A percentile compares a stretch with the other conserved stretches of the same genome.
Evolutionary conservation across 176 grass and related monocot genomes (phyloP).

Genomic region (Zoysia pacifica): DNA sequence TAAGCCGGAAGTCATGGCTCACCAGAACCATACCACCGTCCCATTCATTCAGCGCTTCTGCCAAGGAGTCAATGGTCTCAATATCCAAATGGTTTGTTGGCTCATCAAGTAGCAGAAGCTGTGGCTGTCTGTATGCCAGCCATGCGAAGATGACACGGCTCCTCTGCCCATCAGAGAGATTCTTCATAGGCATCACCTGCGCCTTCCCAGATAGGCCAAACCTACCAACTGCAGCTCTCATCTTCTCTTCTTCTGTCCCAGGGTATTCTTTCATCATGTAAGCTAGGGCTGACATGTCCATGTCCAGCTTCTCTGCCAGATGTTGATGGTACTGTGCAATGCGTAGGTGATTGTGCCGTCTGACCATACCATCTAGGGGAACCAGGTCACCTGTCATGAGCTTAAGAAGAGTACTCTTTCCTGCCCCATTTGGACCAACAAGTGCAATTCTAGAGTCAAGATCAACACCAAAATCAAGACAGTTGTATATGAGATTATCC

Average conservation of each 20-base stretch:
- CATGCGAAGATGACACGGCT: slow-evolving; percentile 86
- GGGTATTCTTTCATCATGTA: slow-evolving; percentile 96
- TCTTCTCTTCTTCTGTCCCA: slow-evolving; percentile 82
- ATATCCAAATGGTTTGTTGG: slow-evolving; percentile 93
- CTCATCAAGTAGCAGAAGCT: slow-evolving; percentile 78
- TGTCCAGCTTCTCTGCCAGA: slow-evolving; percentile 79
- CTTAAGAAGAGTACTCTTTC: slow-evolving; percentile 91
- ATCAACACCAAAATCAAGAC: slow-evolving; percentile 90
- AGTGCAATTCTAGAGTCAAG: slow-evolving; percentile 82
- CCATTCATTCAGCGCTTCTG: slow-evolving; percentile 88
- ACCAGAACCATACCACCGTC: slow-evolving; percentile 88
- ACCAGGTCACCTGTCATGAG: slow-evolving; percentile 83
- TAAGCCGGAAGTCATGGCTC: slow-evolving; percentile 94
- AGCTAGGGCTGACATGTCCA: slow-evolving; percentile 69
- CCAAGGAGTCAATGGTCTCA: slow-evolving; percentile 88
- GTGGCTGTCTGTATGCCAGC: slow-evolving; percentile 76
- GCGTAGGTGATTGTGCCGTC: slow-evolving; percentile 87
- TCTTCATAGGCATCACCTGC: slow-evolving; percentile 94
- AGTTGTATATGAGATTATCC: slow-evolving; percentile 80
- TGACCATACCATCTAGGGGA: slow-evolving; percentile 83
- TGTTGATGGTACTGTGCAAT: slow-evolving; percentile 93
- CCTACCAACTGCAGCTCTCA: slow-evolving; percentile 74
- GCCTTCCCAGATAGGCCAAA: slow-evolving; percentile 84
- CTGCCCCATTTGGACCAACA: slow-evolving; percentile 86
- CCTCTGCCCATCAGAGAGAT: slow-evolving; percentile 84